Evolutionary conservation across 2,329 filamentous ascomycete species (phyloP).

Genomic region (Colletotrichum sp.): DNA sequence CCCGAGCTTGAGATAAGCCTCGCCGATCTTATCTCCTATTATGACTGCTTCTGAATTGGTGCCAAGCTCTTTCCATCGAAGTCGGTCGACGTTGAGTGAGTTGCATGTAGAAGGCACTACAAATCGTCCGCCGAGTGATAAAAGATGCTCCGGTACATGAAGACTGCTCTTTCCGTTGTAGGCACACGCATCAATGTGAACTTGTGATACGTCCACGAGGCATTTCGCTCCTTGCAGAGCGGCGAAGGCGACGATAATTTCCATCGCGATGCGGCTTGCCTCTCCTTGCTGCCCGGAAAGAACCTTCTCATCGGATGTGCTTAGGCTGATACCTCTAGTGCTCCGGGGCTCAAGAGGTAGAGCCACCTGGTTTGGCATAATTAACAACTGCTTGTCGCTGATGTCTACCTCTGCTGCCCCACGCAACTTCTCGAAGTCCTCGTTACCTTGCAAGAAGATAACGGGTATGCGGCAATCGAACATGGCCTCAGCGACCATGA

Average conservation of each 20-base stretch:
- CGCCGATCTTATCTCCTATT: slow-evolving; percentile 36
- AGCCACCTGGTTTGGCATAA: not conserved
- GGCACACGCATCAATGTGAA: slow-evolving; percentile 47
- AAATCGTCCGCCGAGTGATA: slow-evolving; percentile 36
- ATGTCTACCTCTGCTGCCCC: not conserved
- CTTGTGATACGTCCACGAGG: slow-evolving; percentile 42
- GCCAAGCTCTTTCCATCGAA: slow-evolving; percentile 41
- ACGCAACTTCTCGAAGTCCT: not conserved
- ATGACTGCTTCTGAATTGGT: slow-evolving; percentile 24
- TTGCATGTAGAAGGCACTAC: slow-evolving; percentile 44
- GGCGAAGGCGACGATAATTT: slow-evolving; percentile 41
- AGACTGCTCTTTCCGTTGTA: slow-evolving; percentile 45
- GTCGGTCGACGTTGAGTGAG: slow-evolving; percentile 46
- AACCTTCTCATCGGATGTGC: slow-evolving; percentile 24
- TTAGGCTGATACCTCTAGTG: not conserved
- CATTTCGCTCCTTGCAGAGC: slow-evolving; percentile 32
- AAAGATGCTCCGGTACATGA: slow-evolving; percentile 38
- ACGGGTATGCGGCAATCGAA: slow-evolving; percentile 46
- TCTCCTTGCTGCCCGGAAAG: slow-evolving; percentile 34
- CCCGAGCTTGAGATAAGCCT: slow-evolving; percentile 44
- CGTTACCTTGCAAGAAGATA: slow-evolving; percentile 26
- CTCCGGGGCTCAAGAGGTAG: not conserved
- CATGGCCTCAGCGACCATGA: slow-evolving; percentile 45
- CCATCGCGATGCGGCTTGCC: slow-evolving; percentile 39
- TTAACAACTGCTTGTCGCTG: not conserved